Base-by-base conservation (phyloP, 768 basidiomycete species). In the Chalciporus piperatus region DNA sequence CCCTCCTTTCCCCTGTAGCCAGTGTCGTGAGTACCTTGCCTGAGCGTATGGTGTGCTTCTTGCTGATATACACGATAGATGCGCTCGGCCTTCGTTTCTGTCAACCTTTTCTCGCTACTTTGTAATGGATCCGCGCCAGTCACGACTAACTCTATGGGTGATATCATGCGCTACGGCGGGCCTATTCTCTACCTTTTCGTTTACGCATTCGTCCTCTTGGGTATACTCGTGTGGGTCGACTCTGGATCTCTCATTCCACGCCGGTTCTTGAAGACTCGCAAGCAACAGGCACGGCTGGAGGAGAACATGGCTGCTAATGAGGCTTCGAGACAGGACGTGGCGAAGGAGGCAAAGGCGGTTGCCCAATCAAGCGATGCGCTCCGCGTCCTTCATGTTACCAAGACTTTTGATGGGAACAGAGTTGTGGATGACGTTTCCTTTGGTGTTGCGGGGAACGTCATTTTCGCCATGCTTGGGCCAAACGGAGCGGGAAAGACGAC, bases 401-500 rank as follows among this genome's bases (percentile, higher is more conserved):
- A 89, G 66, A 64, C 78, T 1, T 92, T 80, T 52, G 70, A 70
- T 10, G 65, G 67, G 13, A 76, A 78, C 38, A 76, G 71, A 23
- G 89, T 85, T 0, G 87, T 92, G 0, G 83, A 91, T 58, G 77
- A 87, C 57, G 84, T 91, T 35, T 84, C 79, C 55, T 80, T 90
- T 58, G 83, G 82, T 0, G 83, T 89, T 23, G 68, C 79, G 1
- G 70, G 68, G 37, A 77, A 87, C 41, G 84, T 82, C 43, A 72
- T 87, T 16, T 87, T 89, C 57, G 87, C 84, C 4, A 66, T 91
- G 54, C 73, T 92, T 14, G 89, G 89, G 2, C 89, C 89, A 1
- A 92, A 91, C 57, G 89, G 89, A 7, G 89, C 88, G 8, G 89
- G 89, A 0, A 91, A 91, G 68, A 90, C 87, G 11, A 89, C 89